Base-by-base conservation (phyloP, 192 early-diverging fungal genomes). In the Podila clonocystis region DNA sequence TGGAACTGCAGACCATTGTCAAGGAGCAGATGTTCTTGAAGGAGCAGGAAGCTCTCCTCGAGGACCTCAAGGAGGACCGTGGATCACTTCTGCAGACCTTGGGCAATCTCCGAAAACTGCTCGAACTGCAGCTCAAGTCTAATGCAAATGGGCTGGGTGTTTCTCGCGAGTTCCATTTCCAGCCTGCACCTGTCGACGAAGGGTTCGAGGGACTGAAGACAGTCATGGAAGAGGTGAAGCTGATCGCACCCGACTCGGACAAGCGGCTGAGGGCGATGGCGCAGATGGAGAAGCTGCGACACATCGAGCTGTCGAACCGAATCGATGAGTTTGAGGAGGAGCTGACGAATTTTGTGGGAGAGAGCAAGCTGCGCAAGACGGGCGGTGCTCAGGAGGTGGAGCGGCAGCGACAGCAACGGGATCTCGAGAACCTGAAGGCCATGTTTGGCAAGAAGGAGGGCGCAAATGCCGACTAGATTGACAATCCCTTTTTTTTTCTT, bases 251-350 rank as follows among this genome's bases (percentile, higher is more conserved):
- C 0, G 91, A 95, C 73, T 88, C 90, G 34, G 59, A 87, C 2
- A 85, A 87, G 26, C 87, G 94, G 20, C 59, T 95, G 38, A 87
- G 88, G 38, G 94, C 94, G 2, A 78, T 95, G 67, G 85, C 88
- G 9, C 82, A 87, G 48, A 90, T 91, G 17, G 91, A 93, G 67
- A 90, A 88, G 68, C 67, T 90, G 70, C 83, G 94, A 24, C 86
- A 88, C 57, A 83, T 87, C 52, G 94, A 95, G 73, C 72, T 93
- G 52, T 88, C 89, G 1, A 85, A 87, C 65, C 79, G 90, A 29
- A 92, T 94, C 58, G 91, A 95, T 68, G 93, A 93, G 68, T 95
- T 95, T 84, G 93, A 92, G 62, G 77, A 91, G 45, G 94, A 95
- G 62, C 62, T 95, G 68, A 84, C 87, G 0, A 75, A 82, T 0